Conservation (phyloP, 164 flowering plant species). For the Sedum album region DNA sequence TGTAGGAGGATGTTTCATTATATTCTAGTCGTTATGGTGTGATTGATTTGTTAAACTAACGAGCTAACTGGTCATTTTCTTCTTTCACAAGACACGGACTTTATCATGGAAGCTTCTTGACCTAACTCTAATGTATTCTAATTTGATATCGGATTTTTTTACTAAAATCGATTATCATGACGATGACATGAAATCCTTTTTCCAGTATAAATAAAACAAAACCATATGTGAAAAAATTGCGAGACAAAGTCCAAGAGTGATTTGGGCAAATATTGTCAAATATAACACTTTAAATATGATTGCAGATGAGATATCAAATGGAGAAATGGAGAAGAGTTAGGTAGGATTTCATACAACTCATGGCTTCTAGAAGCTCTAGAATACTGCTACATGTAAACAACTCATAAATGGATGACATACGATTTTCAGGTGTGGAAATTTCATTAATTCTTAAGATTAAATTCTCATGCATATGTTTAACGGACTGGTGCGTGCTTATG, state of each 20-base stretch:
- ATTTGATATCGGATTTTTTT: no score
- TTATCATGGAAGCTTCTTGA: conserved; percentile 4
- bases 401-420: background rate
- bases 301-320: background rate
- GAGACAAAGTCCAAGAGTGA: background rate
- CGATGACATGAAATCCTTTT: background rate
- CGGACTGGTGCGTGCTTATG: no score
- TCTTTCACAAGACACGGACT: conserved; percentile 3
- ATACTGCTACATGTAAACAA: background rate
- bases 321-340: background rate
- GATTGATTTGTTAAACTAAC: conserved; percentile 8
- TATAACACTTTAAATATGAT: background rate
- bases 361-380: conserved; percentile 3
- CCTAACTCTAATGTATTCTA: background rate
- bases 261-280: background rate
- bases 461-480: background rate
- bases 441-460: background rate
- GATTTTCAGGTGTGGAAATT: background rate
- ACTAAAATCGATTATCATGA: no score
- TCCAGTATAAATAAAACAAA: background rate
- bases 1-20: background rate
- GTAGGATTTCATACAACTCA: background rate
- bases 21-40: background rate
- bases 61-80: background rate
- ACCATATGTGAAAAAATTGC: background rate